Evolutionary conservation across 108 stramenopile species (phyloP).

Genomic region (Cafeteria roenbergensis): DNA sequence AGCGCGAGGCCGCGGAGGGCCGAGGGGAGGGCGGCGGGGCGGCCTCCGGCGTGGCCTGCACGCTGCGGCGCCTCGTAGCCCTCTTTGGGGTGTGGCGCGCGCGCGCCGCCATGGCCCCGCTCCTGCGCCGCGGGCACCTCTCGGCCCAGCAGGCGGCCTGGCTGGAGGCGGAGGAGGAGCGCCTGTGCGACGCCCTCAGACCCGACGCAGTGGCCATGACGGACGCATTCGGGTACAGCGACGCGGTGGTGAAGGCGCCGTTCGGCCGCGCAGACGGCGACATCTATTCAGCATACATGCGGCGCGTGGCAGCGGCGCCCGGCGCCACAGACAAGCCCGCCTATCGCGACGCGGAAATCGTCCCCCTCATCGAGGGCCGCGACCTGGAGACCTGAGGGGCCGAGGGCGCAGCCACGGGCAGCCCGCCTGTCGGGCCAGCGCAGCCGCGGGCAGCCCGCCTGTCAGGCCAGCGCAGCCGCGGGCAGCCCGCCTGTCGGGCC

Average conservation of each 20-base stretch:
- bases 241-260: conserved; percentile 67
- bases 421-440: too few relatives aligned
- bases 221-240: conserved; percentile 70
- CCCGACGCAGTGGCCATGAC: conserved; percentile 69
- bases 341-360: not conserved
- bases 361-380: not conserved
- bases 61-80: not conserved
- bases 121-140: not conserved
- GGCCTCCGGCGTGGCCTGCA: not conserved
- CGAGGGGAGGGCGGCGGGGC: not conserved
- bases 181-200: conserved; percentile 36
- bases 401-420: too few relatives aligned
- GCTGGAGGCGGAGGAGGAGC: not conserved
- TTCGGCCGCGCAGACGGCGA: conserved; percentile 70
- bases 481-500: too few relatives aligned
- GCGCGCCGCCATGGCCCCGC: not conserved
- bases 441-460: too few relatives aligned
- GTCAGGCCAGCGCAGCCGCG: too few relatives aligned
- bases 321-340: not conserved
- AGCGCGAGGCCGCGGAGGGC: not conserved
- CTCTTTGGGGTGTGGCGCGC: not conserved
- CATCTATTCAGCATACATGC: conserved; percentile 57
- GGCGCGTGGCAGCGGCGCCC: not conserved
- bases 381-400: too few relatives aligned
- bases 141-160: not conserved